Conservation (phyloP, 768 basidiomycete species). For the Termitomyces sp. region DNA sequence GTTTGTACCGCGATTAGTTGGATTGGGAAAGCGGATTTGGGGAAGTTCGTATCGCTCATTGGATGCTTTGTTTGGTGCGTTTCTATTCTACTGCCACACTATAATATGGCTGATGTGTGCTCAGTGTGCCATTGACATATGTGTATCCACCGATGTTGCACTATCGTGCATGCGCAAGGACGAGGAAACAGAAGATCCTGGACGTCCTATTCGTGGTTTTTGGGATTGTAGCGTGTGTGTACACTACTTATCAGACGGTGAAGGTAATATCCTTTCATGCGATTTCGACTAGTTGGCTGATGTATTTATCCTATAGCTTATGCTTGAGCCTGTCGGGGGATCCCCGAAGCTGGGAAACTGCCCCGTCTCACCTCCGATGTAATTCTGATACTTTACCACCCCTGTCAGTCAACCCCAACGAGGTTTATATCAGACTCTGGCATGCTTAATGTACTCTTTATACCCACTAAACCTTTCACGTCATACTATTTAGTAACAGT, state of each 20-base stretch:
- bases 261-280: constrained; percentile 34
- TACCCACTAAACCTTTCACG: too few relatives aligned
- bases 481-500: too few relatives aligned
- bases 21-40: constrained; percentile 85
- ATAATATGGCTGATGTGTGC: constrained; percentile 24
- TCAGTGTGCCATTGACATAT: too few relatives aligned
- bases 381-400: background rate
- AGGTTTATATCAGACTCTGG: background rate
- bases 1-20: constrained; percentile 78
- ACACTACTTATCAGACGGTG: constrained; percentile 80
- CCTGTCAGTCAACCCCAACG: too few relatives aligned
- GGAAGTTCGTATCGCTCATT: constrained; percentile 99
- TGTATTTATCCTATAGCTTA: background rate
- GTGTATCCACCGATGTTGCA: too few relatives aligned
- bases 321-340: background rate
- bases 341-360: background rate
- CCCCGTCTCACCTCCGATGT: background rate
- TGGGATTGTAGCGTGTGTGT: constrained; percentile 68
- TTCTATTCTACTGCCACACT: constrained; percentile 1
- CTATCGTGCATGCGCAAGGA: too few relatives aligned
- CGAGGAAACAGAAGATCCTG: constrained; percentile 54
- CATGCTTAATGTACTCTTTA: too few relatives aligned
- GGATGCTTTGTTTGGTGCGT: constrained; percentile 92
- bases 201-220: constrained; percentile 76
- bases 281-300: background rate